phyloP scores from a whole-genome alignment of 352 stramenopile genomes.

The Pythium coloratum region DNA sequence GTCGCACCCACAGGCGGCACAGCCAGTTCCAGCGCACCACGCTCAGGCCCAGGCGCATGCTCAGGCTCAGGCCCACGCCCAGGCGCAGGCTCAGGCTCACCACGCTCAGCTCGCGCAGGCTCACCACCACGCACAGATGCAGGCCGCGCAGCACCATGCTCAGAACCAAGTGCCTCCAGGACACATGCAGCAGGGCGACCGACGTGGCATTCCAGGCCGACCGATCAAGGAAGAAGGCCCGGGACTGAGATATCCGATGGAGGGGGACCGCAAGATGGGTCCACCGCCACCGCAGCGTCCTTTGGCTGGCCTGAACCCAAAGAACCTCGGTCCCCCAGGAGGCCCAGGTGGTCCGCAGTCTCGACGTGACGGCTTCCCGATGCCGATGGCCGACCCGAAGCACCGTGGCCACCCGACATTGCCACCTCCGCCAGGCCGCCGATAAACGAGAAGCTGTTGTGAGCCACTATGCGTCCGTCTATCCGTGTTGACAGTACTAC shows the following conservation, averaged over 20 bases:
- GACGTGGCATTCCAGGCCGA: constrained; percentile 58
- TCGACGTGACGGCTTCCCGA: constrained; percentile 69
- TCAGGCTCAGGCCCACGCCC: constrained; percentile 56
- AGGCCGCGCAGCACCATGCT: constrained; percentile 35
- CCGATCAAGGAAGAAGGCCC: constrained; percentile 69
- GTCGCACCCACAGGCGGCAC: constrained; percentile 44
- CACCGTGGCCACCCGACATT: constrained; percentile 65
- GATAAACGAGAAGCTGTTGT: constrained; percentile 34
- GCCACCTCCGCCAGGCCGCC: constrained; percentile 61
- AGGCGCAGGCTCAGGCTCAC: constrained; percentile 67
- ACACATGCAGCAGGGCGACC: constrained; percentile 60
- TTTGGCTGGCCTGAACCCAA: constrained; percentile 67
- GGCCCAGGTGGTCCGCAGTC: constrained; percentile 34
- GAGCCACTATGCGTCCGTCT: not conserved
- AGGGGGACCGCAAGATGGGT: constrained; percentile 63
- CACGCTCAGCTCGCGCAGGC: constrained; percentile 55
- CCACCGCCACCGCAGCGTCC: constrained; percentile 46
- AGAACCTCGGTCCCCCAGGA: constrained; percentile 58
- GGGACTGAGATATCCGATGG: constrained; percentile 62
- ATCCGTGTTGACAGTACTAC: constrained; percentile 10
- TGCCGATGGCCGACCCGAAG: constrained; percentile 73
- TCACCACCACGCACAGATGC: constrained; percentile 52
- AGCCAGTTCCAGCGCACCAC: constrained; percentile 57
- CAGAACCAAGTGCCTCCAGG: constrained; percentile 30
- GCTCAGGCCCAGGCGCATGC: constrained; percentile 43